phyloP scores from a whole-genome alignment of 2,329 filamentous ascomycete species.

The Alternaria gansuensis region DNA sequence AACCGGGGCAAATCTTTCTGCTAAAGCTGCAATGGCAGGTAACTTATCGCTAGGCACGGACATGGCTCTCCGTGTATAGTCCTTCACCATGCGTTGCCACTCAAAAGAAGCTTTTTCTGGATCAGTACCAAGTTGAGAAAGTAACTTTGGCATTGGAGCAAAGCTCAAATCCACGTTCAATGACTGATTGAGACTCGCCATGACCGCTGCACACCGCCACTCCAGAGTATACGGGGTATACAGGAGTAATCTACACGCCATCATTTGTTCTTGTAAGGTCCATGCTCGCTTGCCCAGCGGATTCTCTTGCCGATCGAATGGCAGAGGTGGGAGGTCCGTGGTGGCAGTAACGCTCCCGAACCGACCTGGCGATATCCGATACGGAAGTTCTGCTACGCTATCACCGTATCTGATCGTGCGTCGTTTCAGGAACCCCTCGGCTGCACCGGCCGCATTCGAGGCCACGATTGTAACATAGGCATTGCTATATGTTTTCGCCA shows the following conservation, averaged over 20 bases:
- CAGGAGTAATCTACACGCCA: background rate
- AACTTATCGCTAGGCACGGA: background rate
- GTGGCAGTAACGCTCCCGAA: background rate
- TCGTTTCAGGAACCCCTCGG: background rate
- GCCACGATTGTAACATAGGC: background rate
- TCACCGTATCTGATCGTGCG: rapidly evolving
- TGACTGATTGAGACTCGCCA: background rate
- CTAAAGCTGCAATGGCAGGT: background rate
- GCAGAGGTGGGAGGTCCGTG: rapidly evolving
- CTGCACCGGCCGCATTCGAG: background rate
- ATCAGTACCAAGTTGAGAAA: background rate
- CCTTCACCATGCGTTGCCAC: rapidly evolving
- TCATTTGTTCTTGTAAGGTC: background rate
- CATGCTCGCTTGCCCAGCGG: background rate
- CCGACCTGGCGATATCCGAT: background rate
- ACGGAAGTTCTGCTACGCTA: background rate
- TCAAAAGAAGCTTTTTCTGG: background rate
- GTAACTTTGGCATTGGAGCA: background rate
- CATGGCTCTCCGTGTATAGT: background rate
- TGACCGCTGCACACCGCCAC: background rate
- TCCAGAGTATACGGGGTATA: background rate
- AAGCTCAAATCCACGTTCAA: rapidly evolving
- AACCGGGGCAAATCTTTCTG: background rate
- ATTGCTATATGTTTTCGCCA: background rate
- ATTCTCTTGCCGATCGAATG: rapidly evolving